Evolutionary conservation across 164 flowering plant genomes (phyloP), one percentile per base, ranked within the genome.

Genomic region (Umbellularia californica): DNA sequence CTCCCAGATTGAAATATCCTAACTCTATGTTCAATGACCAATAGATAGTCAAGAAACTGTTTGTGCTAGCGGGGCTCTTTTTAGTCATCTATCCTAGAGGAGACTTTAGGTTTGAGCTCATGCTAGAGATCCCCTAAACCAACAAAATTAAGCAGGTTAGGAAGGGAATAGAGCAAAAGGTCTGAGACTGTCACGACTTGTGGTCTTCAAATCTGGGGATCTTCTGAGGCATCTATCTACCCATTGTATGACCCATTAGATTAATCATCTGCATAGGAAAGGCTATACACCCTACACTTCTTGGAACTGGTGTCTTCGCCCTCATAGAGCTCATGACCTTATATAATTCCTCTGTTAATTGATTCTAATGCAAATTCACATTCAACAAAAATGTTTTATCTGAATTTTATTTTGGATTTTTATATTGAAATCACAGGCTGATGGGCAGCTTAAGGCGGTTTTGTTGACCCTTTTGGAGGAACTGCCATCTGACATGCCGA

Each of bases 371-470:
- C 6, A 35, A 25, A 24, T 70, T 51, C 15, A 15, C 35, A 50
- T 5, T 28, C 10, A 68, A 68, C 50, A 17, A 60, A 72, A 47
- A 1, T 23, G 27, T 28, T 71, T 33, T 67, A 6, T 3, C 50
- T 28, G 55, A 51, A n/a, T 19, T 50, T 65, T 72, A 47, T 79
- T 41, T 69, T 72, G 23, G 72, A 47, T 10, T 22, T 68, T 68
- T 79, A 25, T 69, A 63, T 41, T n/a, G 17, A 70, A 50, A 74
- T 77, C 76, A 74, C 89, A 96, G 99, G 98, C 99, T 69, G 92
- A 96, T 78, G 97, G 90, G 76, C 99, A 96, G 82, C 93, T 96
- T 35, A 89, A 79, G 84, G 99, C 98, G 73, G 99, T 96, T 68
- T 80, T 96, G 58, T 68, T 82, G 80, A 87, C 96, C 50, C 82